These are phyloP conservation scores for Cryptococcus deneoformans DNA, from an alignment of 1,284 basidiomycete species.

Conservation along the genomic window DNA sequence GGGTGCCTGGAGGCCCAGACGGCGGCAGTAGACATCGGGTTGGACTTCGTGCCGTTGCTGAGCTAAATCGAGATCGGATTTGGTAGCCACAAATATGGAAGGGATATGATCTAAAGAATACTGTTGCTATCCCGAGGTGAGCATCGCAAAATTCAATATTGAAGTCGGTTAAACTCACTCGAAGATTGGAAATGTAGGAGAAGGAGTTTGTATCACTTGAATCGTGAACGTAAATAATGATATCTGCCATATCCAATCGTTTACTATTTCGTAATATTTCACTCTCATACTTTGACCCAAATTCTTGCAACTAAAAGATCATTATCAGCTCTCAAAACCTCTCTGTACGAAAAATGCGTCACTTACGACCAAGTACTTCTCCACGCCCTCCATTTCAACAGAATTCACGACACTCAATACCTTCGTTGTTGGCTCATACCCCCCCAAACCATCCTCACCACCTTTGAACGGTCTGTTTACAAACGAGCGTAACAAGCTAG, in stretches of 20 bases:
- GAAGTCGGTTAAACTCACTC: slow-evolving; percentile 58
- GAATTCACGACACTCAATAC: slow-evolving; percentile 90
- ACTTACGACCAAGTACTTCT: slow-evolving; percentile 93
- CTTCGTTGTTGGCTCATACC: slow-evolving; percentile 84
- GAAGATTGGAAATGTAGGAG: slow-evolving; percentile 93
- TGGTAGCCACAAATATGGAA: slow-evolving; percentile 96
- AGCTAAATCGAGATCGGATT: slow-evolving; percentile 94
- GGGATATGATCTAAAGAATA: slow-evolving; percentile 92
- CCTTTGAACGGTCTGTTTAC: slow-evolving; percentile 69
- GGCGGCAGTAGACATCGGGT: slow-evolving; percentile 91
- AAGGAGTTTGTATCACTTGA: slow-evolving; percentile 99
- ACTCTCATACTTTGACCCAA: slow-evolving; percentile 90
- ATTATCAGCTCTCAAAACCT: neutral
- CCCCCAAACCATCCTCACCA: slow-evolving; percentile 39
- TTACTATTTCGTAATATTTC: slow-evolving; percentile 85
- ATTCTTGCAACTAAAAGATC: slow-evolving; percentile 78
- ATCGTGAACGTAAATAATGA: slow-evolving; percentile 94
- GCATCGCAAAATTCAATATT: neutral
- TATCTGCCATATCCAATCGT: slow-evolving; percentile 88
- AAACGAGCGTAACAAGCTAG: slow-evolving; percentile 78
- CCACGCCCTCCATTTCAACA: slow-evolving; percentile 89
- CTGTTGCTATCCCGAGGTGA: slow-evolving; percentile 68
- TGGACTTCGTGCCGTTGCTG: slow-evolving; percentile 97
- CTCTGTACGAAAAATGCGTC: neutral
- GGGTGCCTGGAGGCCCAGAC: slow-evolving; percentile 78